Base-by-base conservation (phyloP, 345 rosid genomes). In the Aethionema arabicum region DNA sequence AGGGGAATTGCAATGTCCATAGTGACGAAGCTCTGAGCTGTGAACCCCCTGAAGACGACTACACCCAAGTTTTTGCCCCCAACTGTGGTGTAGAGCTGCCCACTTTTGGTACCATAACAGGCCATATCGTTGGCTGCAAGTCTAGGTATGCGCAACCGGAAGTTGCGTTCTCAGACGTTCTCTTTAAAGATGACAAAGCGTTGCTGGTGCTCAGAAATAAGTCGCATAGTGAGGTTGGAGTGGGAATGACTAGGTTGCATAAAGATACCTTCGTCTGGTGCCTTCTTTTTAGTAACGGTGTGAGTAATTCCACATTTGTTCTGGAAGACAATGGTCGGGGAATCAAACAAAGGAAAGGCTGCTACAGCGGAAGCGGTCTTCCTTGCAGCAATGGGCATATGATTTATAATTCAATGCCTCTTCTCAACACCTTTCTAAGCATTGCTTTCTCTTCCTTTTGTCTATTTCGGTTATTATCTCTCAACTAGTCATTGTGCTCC, bases 11-110 rank as follows among this genome's bases (percentile, higher is more conserved):
- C 88, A 77, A 72, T n/a, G 56, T 48, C 44, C 73, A 78, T 75
- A 69, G 72, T 67, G 39, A 37, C 40, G 72, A 74, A 10, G 74
- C 79, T 64, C 73, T 72, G 6, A 80, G 66, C 76, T 87, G 93
- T 73, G 73, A 78, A 29, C 93, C 83, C 43, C 74, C 87, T 6
- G 90, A 82, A 59, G 87, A 73, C 44, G 88, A 87, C 75, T 87
- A 85, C 81, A 82, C 80, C 0, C 88, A 87, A 74, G 76, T 87
- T 55, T 90, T 87, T 7, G 92, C 90, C 59, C 89, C 95, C 8
- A 85, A 87, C 52, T 87, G 96, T 27, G 96, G 93, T 4, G 90
- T 90, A 4, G 91, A 87, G 64, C 84, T 87, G 11, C 89, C 96
- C 1, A 85, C 91, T 13, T 56, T 88, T 3, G 86, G 86, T 70